Percentiles rank a stretch among this genome's conserved stretches.
Evolutionary conservation across 2,329 filamentous ascomycete genomes (phyloP).

Genomic region (Ilyonectria destructans): DNA sequence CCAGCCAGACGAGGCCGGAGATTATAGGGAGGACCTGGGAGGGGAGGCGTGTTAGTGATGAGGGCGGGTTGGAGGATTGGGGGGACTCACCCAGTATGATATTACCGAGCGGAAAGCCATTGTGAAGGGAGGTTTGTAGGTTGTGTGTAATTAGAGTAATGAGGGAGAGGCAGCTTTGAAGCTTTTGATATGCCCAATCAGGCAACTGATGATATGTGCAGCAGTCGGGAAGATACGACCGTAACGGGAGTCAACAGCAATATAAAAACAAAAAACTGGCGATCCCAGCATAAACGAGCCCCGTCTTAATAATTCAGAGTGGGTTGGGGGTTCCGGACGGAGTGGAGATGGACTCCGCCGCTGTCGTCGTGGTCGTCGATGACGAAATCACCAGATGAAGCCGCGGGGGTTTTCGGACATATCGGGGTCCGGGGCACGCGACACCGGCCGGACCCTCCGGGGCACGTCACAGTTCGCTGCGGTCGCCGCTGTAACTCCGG

Average conservation of each 20-base stretch:
- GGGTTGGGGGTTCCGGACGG: not conserved
- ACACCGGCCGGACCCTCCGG: conserved; percentile 7
- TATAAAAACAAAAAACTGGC: not conserved
- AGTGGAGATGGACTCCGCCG: conserved; percentile 6
- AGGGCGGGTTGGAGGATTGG: not conserved
- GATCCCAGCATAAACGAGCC: not conserved
- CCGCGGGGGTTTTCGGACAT: conserved; percentile 27
- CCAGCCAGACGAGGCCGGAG: conserved; percentile 76
- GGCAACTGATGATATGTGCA: not conserved
- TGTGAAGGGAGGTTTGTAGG: conserved; percentile 12
- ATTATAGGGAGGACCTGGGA: conserved; percentile 77
- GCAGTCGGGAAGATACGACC: not conserved
- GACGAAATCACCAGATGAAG: conserved; percentile 24
- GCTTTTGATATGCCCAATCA: conserved; percentile 2
- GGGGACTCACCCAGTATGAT: conserved; percentile 59
- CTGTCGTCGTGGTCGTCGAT: conserved; percentile 20
- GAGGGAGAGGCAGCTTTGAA: not conserved
- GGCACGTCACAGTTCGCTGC: not conserved
- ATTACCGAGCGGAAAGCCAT: conserved; percentile 54
- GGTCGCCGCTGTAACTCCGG: not conserved
- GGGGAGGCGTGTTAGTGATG: not conserved
- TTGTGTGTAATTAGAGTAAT: not conserved
- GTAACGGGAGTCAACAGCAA: not conserved
- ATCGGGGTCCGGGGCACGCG: conserved; percentile 21
- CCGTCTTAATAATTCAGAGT: conserved; percentile 10